phyloP scores from a whole-genome alignment of 2,329 filamentous ascomycete genomes.

The Esteya vermicola region DNA sequence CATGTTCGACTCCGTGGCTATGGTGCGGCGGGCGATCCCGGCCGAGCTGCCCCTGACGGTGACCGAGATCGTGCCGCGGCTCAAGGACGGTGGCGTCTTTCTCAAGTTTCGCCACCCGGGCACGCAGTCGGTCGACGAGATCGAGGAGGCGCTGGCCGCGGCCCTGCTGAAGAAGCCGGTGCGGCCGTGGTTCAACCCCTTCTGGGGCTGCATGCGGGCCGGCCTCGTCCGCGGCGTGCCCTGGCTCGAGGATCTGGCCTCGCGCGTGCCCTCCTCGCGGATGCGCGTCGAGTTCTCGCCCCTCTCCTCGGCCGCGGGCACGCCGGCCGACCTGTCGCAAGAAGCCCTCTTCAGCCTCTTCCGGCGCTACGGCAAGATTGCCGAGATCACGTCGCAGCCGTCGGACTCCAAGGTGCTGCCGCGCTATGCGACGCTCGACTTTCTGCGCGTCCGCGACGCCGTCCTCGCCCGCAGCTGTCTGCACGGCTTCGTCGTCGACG shows the following conservation, averaged over 20 bases:
- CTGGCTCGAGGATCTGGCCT: slow-evolving; percentile 84
- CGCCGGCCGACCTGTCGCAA: slow-evolving; percentile 72
- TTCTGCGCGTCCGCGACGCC: slow-evolving; percentile 56
- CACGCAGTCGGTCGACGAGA: slow-evolving; percentile 22
- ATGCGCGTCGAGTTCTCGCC: slow-evolving; percentile 78
- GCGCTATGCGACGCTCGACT: slow-evolving; percentile 68
- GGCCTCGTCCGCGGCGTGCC: slow-evolving; percentile 69
- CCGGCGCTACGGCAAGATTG: slow-evolving; percentile 77
- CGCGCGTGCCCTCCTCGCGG: slow-evolving; percentile 57
- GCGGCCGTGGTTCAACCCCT: slow-evolving; percentile 82
- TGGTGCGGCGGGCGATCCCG: slow-evolving; percentile 50
- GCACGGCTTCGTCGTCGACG: slow-evolving; percentile 62
- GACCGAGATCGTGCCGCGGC: slow-evolving; percentile 65
- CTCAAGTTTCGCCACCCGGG: slow-evolving; percentile 59
- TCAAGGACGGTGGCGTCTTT: slow-evolving; percentile 88
- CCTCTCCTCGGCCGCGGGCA: no score
- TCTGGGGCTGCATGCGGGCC: slow-evolving; percentile 49
- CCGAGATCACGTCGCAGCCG: slow-evolving; percentile 69
- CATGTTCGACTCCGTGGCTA: slow-evolving; percentile 31
- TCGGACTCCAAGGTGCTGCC: slow-evolving; percentile 77
- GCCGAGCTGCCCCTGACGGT: slow-evolving; percentile 50
- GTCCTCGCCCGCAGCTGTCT: slow-evolving; percentile 87
- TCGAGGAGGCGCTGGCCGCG: slow-evolving; percentile 40
- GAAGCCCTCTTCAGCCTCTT: slow-evolving; percentile 81
- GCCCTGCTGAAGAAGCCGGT: slow-evolving; percentile 57